Evolutionary conservation across 2,329 filamentous ascomycete species (phyloP).

Genomic region (Sporothrix variecibatus): DNA sequence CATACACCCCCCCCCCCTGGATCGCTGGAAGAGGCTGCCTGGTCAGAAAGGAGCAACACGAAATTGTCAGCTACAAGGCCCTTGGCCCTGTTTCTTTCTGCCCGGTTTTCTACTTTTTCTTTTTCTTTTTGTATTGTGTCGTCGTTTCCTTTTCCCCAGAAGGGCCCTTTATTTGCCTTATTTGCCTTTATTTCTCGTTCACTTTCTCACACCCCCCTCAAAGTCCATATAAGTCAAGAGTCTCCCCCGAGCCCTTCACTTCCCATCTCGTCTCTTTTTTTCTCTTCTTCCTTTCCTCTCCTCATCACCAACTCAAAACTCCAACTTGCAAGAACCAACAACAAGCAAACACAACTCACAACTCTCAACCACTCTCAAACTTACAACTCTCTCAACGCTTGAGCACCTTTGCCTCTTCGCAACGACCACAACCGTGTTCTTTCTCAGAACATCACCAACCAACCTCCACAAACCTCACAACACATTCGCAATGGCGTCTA

Average conservation of each 20-base stretch:
- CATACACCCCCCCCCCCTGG: slow-evolving; percentile 1
- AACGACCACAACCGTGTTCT: slow-evolving; percentile 6
- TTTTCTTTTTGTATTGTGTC: slow-evolving; percentile 7
- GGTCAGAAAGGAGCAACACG: slow-evolving; percentile 14
- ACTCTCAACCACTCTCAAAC: background rate
- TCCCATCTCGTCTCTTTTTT: background rate
- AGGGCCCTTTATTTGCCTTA: background rate
- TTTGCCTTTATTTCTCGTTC: slow-evolving; percentile 17
- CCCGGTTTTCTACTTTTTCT: slow-evolving; percentile 1
- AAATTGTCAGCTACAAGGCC: slow-evolving; percentile 21
- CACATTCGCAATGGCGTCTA: slow-evolving; percentile 29
- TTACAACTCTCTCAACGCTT: background rate
- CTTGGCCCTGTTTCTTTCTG: slow-evolving; percentile 19
- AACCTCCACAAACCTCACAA: slow-evolving; percentile 25
- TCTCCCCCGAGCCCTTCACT: slow-evolving; percentile 5
- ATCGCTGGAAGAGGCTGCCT: slow-evolving; percentile 10
- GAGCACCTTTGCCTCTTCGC: background rate
- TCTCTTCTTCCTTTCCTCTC: slow-evolving; percentile 2
- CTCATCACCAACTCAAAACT: slow-evolving; percentile 6
- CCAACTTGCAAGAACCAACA: background rate
- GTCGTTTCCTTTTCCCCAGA: slow-evolving; percentile 2
- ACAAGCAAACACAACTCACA: background rate
- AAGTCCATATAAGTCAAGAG: slow-evolving; percentile 15
- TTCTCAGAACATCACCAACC: slow-evolving; percentile 24
- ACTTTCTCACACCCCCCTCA: slow-evolving; percentile 8